These are phyloP conservation scores for Beauveria pseudobassiana DNA, from an alignment of 2,329 filamentous ascomycete genomes.

Conservation along the genomic window DNA sequence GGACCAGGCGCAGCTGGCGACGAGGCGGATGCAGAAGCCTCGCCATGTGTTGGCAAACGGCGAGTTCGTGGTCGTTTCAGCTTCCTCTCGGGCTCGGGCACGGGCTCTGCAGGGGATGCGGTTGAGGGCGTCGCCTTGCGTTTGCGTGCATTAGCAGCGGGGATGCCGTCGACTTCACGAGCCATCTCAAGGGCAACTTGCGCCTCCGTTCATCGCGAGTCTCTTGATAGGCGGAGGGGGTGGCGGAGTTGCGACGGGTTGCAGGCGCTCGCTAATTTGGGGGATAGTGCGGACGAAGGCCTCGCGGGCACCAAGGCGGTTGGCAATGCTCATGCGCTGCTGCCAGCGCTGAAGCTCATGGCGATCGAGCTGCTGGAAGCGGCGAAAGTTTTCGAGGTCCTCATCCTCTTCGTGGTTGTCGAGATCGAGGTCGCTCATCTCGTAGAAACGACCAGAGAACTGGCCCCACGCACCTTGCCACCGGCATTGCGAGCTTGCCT, in stretches of 20 bases:
- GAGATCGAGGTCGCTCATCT: conserved; percentile 40
- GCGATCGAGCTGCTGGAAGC: conserved; percentile 47
- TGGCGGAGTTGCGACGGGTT: conserved; percentile 31
- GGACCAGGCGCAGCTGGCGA: conserved; percentile 24
- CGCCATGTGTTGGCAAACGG: conserved; percentile 45
- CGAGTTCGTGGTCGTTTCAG: conserved; percentile 81
- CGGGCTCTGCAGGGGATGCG: conserved; percentile 60
- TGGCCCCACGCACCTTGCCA: conserved; percentile 83
- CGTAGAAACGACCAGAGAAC: conserved; percentile 54
- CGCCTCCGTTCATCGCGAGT: conserved; percentile 72
- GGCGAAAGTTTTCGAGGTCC: conserved; percentile 52
- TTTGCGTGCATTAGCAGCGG: conserved; percentile 54
- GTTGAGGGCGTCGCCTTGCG: conserved; percentile 65
- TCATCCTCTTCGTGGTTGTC: conserved; percentile 56
- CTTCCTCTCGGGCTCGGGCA: conserved; percentile 69
- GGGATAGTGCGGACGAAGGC: conserved; percentile 59
- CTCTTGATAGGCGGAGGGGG: conserved; percentile 46
- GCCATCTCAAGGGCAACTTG: conserved; percentile 81
- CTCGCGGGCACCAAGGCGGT: conserved; percentile 66
- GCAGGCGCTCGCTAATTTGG: conserved; percentile 54
- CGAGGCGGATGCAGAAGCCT: conserved; percentile 37
- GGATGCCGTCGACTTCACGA: conserved; percentile 53
- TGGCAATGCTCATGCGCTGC: conserved; percentile 73
- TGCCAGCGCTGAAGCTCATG: conserved; percentile 69
- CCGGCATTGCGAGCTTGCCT: conserved; percentile 61